Conservation (phyloP, 2,329 filamentous ascomycete genomes). For the Exophiala spinifera region DNA sequence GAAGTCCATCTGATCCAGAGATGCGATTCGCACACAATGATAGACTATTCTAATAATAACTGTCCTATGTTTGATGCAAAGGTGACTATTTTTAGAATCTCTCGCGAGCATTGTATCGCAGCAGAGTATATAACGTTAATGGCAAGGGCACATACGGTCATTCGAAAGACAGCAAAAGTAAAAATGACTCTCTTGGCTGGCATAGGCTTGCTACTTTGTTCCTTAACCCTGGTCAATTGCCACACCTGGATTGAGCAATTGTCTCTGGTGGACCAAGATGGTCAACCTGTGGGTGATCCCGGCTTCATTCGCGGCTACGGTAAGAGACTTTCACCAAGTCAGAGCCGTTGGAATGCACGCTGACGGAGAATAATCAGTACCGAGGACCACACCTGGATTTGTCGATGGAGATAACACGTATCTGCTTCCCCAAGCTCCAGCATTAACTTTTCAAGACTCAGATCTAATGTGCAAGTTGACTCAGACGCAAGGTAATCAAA, state of each 20-base stretch:
- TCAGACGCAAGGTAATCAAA: neutral
- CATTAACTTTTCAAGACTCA: slow-evolving; percentile 2
- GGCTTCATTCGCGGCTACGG: neutral
- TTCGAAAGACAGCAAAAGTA: neutral
- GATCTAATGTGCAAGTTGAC: slow-evolving; percentile 2
- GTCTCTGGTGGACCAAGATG: neutral
- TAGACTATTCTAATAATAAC: neutral
- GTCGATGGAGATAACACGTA: neutral
- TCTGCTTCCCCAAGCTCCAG: neutral
- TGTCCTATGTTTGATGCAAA: neutral
- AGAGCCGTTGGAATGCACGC: neutral
- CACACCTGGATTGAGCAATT: slow-evolving; percentile 1
- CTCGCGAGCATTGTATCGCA: neutral
- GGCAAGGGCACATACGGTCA: neutral
- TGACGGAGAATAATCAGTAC: neutral
- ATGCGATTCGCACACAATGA: neutral
- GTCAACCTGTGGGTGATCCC: neutral
- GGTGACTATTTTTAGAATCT: neutral
- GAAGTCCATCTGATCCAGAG: too few relatives aligned
- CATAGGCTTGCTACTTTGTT: neutral
- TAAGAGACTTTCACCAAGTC: neutral
- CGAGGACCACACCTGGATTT: neutral
- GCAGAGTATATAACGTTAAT: neutral
- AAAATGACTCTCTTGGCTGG: neutral
- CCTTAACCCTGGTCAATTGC: neutral